These are phyloP conservation scores for Domatiomyces globalis DNA, from an alignment of 2,329 filamentous ascomycete genomes.

Conservation along the genomic window DNA sequence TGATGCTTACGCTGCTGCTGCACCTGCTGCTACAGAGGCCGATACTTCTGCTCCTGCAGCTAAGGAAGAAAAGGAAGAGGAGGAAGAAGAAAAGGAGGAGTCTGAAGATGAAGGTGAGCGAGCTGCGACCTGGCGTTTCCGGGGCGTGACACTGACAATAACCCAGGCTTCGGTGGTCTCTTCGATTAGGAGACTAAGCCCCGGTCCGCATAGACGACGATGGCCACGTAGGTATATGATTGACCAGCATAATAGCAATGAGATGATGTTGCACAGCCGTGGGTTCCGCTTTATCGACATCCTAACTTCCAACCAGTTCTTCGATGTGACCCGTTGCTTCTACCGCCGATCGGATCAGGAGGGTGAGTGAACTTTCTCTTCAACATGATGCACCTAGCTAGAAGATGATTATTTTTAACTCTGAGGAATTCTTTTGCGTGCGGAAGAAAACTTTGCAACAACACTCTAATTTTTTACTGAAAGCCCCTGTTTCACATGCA, in stretches of 20 bases:
- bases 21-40: slow-evolving; percentile 46
- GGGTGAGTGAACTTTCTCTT: slow-evolving; percentile 12
- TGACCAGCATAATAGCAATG: slow-evolving; percentile 22
- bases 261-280: slow-evolving; percentile 5
- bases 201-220: slow-evolving; percentile 1
- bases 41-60: slow-evolving; percentile 38
- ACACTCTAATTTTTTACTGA: slow-evolving; percentile 64
- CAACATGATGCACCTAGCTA: slow-evolving; percentile 19
- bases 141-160: slow-evolving; percentile 23
- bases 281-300: slow-evolving; percentile 7
- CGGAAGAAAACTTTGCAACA: slow-evolving; percentile 48
- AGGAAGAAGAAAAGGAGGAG: slow-evolving; percentile 52
- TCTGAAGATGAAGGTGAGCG: slow-evolving; percentile 46
- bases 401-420: slow-evolving; percentile 57
- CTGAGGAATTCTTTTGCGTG: slow-evolving; percentile 41
- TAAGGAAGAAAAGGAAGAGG: slow-evolving; percentile 49
- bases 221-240: slow-evolving; percentile 12
- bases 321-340: background rate
- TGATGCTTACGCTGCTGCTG: slow-evolving; percentile 79
- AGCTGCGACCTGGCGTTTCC: slow-evolving; percentile 27
- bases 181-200: slow-evolving; percentile 44
- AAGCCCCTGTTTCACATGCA: slow-evolving; percentile 17
- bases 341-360: background rate
- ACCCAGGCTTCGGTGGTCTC: slow-evolving; percentile 60
- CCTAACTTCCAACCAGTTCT: background rate